Base-by-base conservation (phyloP, 2,329 filamentous ascomycete genomes). In the Aspergillus floridensis region DNA sequence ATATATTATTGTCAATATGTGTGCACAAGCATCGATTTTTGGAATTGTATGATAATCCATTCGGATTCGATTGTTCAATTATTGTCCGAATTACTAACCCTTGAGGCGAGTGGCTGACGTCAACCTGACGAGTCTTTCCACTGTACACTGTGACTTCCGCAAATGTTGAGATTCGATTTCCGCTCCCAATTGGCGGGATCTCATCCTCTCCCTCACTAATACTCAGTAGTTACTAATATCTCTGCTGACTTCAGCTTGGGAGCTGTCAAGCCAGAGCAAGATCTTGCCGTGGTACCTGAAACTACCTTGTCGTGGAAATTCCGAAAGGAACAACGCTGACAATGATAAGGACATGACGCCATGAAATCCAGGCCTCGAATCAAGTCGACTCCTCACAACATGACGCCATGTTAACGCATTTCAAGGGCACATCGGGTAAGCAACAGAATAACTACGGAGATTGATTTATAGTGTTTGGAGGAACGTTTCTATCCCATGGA, bases 401-500 rank as follows among this genome's bases (percentile, higher is more conserved):
- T 62, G 60, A 66, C 62, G 57, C 49, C 64, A 50, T 57, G 38
- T 47, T 31, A n/a, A 50, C 49, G 53, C 49, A 49, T 31, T 26
- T 16, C 16, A 19, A 41, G 24, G 35, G 14, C n/a, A 24, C 55
- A 12, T 31, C 21, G 5, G 19, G 48, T 48, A 35, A 10, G 46
- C 24, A 46, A 11, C 26, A 8, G 24, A 46, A 46, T 44, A 19
- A 16, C 16, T 19, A 19, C 5, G 16, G 6, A 10, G 19, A 29
- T 7, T 44, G 14, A 19, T 7, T 44, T 44, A 44, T n/a, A 44
- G 6, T 44, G 16, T 19, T 19, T 5, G 3, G 14, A 6, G 14
- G 16, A 10, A 44, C 7, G 38, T 44, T 8, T n/a, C 16, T 44
- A 16, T 19, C 16, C 16, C 16, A 2, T 29, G 6, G 16, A 44